phyloP scores from a whole-genome alignment of 106 monocot genomes.

The Amphibolis antarctica region DNA sequence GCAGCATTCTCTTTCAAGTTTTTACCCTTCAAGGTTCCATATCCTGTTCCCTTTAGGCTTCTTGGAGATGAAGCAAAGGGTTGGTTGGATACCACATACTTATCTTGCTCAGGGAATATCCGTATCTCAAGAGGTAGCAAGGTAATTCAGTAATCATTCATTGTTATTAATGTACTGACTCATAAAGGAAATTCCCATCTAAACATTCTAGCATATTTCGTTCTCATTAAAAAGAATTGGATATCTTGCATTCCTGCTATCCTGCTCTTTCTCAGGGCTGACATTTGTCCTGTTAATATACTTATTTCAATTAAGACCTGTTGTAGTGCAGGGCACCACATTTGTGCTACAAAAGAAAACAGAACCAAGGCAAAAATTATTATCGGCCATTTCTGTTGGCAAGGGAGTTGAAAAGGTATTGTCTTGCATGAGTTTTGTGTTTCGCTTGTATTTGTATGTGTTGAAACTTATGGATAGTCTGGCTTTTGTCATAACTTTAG shows the following conservation, averaged over 20 bases:
- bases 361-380: constrained; percentile 68
- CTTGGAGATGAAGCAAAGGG: constrained; percentile 99
- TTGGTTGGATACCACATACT: constrained; percentile 95
- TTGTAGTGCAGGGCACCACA: constrained; percentile 81
- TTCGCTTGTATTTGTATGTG: not conserved
- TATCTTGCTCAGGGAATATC: constrained; percentile 69
- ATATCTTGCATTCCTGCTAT: too few species aligned
- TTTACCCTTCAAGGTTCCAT: constrained; percentile 95
- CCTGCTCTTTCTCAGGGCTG: not conserved
- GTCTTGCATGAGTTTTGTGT: not conserved
- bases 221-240: too few species aligned
- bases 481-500: not conserved
- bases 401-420: constrained; percentile 45
- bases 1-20: constrained; percentile 93
- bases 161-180: too few species aligned
- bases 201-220: not conserved
- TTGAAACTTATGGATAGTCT: too few species aligned
- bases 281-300: not conserved
- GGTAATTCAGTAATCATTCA: constrained; percentile 27
- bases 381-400: constrained; percentile 60
- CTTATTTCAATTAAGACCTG: constrained; percentile 10
- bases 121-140: constrained; percentile 94
- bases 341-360: constrained; percentile 83
- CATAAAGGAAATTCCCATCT: too few species aligned
- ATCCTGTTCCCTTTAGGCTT: constrained; percentile 90